Evolutionary conservation across 805 yeast species (phyloP).

Genomic region (Cyberlindnera lachancei): DNA sequence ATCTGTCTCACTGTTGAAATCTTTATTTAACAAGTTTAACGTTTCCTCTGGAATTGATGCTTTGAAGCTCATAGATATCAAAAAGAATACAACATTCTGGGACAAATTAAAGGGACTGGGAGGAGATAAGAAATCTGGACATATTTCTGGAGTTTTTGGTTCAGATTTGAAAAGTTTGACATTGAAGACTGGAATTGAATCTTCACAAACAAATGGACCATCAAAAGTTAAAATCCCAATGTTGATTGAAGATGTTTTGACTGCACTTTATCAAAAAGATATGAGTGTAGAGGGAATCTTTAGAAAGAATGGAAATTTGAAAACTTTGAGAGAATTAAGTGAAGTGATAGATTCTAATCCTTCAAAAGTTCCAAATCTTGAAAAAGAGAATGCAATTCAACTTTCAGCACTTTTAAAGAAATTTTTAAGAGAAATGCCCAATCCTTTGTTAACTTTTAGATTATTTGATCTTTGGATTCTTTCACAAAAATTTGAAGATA

Average conservation of each 20-base stretch:
- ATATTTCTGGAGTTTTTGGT: slow-evolving; percentile 58
- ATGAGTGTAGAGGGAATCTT: slow-evolving; percentile 95
- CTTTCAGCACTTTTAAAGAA: slow-evolving; percentile 88
- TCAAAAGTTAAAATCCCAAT: slow-evolving; percentile 74
- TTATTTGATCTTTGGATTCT: slow-evolving; percentile 75
- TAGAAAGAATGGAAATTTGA: slow-evolving; percentile 92
- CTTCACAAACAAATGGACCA: slow-evolving; percentile 81
- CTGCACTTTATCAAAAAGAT: slow-evolving; percentile 81
- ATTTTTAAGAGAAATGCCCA: slow-evolving; percentile 87
- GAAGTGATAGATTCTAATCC: slow-evolving; percentile 71
- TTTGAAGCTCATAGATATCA: slow-evolving; percentile 23
- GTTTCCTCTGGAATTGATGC: slow-evolving; percentile 32
- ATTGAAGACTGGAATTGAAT: slow-evolving; percentile 67
- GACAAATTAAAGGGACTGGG: slow-evolving; percentile 27
- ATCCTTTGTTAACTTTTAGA: slow-evolving; percentile 73
- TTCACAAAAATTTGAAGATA: slow-evolving; percentile 48
- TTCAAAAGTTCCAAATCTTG: slow-evolving; percentile 58
- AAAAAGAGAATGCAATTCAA: slow-evolving; percentile 79
- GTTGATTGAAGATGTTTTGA: slow-evolving; percentile 77
- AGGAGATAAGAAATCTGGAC: slow-evolving; percentile 14
- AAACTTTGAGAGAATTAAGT: slow-evolving; percentile 65
- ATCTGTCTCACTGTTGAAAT: slow-evolving; percentile 44
- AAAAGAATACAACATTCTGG: slow-evolving; percentile 37
- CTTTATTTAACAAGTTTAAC: slow-evolving; percentile 18
- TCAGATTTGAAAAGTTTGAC: slow-evolving; percentile 64